A percentile compares a stretch with the other conserved stretches of the same genome.
These are phyloP conservation scores for Blastobotrys persicus DNA, from an alignment of 1,139 yeast species.

Conservation along the genomic window DNA sequence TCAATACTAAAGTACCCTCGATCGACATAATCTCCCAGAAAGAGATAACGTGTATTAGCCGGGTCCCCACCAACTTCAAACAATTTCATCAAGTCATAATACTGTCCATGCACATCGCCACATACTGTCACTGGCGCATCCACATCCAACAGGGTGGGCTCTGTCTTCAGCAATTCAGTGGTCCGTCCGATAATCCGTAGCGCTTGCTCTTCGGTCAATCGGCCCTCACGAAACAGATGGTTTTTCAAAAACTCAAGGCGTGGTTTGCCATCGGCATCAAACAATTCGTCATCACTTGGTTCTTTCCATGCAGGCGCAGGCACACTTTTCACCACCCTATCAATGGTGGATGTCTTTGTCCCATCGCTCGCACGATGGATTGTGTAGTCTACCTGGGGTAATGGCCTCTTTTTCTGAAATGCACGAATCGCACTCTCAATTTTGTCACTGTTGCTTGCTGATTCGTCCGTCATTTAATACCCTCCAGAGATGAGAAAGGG, in stretches of 20 bases:
- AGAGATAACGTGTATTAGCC: conserved; percentile 67
- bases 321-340: conserved; percentile 63
- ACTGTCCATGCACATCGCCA: conserved; percentile 97
- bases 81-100: conserved; percentile 82
- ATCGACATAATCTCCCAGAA: conserved; percentile 94
- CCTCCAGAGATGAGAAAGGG: background rate
- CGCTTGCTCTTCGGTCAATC: conserved; percentile 72
- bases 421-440: conserved; percentile 73
- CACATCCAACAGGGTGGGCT: conserved; percentile 76
- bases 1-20: conserved; percentile 92
- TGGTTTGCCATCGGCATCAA: conserved; percentile 59
- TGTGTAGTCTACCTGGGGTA: conserved; percentile 48
- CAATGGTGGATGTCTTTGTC: conserved; percentile 57
- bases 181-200: conserved; percentile 64
- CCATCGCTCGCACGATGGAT: conserved; percentile 71
- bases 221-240: conserved; percentile 80
- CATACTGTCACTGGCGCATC: conserved; percentile 96
- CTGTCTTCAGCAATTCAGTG: conserved; percentile 61
- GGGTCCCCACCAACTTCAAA: conserved; percentile 97
- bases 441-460: conserved; percentile 19
- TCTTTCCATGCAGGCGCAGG: conserved; percentile 64
- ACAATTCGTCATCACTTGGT: conserved; percentile 71
- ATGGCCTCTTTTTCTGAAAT: conserved; percentile 51
- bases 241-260: conserved; percentile 66
- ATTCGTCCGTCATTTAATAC: background rate